phyloP scores from a whole-genome alignment of 176 grass and related monocot genomes.

The Aegilops bicornis region DNA sequence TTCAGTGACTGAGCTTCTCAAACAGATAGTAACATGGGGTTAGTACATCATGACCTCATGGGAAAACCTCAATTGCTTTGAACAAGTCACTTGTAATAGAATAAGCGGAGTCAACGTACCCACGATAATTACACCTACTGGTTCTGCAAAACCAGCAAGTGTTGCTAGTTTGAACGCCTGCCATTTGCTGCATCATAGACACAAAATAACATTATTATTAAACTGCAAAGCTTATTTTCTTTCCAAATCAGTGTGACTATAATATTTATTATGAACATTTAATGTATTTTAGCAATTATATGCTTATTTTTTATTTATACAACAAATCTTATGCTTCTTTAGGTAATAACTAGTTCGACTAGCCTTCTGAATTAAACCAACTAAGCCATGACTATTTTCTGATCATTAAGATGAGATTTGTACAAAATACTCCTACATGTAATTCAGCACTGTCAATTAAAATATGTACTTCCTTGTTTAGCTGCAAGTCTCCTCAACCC shows the following conservation, averaged over 20 bases:
- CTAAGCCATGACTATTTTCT: not conserved
- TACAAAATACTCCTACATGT: not conserved
- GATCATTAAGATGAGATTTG: not conserved
- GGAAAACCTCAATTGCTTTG: not conserved
- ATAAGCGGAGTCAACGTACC: slow-evolving; percentile 50
- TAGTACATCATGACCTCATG: not conserved
- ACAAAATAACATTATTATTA: slow-evolving; percentile 33
- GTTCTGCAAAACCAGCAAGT: slow-evolving; percentile 91
- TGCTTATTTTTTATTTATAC: not conserved
- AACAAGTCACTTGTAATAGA: not conserved
- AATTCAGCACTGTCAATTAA: not conserved
- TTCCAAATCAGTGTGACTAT: not conserved
- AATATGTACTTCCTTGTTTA: not conserved
- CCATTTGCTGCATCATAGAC: slow-evolving; percentile 85
- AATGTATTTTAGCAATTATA: not conserved
- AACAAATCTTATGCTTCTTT: not conserved
- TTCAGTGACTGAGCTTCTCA: not conserved
- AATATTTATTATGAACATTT: not conserved
- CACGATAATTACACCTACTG: slow-evolving; percentile 80
- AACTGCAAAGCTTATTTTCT: not conserved
- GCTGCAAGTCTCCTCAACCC: not conserved
- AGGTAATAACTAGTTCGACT: not conserved
- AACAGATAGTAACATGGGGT: not conserved
- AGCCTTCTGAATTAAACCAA: not conserved
- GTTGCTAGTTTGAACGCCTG: slow-evolving; percentile 96